Evolutionary conservation across 345 rosid species (phyloP).

Genomic region (Arabidopsis arenosa): DNA sequence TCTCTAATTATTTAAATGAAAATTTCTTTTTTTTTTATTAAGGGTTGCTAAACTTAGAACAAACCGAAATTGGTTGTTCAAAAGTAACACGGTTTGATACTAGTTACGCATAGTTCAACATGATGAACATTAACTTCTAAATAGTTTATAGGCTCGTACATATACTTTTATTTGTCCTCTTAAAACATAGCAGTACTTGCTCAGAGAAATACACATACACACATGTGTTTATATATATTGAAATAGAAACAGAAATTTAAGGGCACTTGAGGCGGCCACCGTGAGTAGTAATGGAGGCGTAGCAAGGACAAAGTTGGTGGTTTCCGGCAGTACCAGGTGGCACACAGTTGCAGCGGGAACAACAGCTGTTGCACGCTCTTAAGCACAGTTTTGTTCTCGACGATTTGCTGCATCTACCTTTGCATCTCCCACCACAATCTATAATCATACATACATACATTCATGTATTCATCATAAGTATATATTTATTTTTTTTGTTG

Average conservation of each 20-base stretch:
- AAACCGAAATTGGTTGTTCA: no score
- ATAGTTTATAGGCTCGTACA: background rate
- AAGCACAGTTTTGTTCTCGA: conserved; percentile 48
- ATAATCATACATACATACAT: background rate
- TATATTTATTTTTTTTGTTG: no score
- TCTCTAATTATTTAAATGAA: no score
- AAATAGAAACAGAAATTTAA: background rate
- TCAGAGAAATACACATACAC: no score
- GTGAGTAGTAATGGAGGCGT: conserved; percentile 51
- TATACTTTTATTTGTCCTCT: background rate
- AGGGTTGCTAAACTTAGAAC: no score
- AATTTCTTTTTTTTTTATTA: no score
- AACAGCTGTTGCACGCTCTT: conserved; percentile 54
- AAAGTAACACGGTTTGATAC: no score
- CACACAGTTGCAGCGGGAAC: conserved; percentile 53
- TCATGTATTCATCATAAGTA: background rate
- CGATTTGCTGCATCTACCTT: conserved; percentile 49
- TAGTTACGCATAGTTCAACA: no score
- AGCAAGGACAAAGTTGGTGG: conserved; percentile 49
- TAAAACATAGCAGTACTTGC: background rate
- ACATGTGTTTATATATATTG: no score
- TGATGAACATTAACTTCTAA: no score
- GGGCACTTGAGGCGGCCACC: conserved; percentile 56
- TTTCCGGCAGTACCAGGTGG: conserved; percentile 60
- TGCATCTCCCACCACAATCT: conserved; percentile 48